Percentiles rank a stretch among this genome's conserved stretches.
phyloP scores from a whole-genome alignment of 1,139 yeast species.

The Debaryomyces sp. region DNA sequence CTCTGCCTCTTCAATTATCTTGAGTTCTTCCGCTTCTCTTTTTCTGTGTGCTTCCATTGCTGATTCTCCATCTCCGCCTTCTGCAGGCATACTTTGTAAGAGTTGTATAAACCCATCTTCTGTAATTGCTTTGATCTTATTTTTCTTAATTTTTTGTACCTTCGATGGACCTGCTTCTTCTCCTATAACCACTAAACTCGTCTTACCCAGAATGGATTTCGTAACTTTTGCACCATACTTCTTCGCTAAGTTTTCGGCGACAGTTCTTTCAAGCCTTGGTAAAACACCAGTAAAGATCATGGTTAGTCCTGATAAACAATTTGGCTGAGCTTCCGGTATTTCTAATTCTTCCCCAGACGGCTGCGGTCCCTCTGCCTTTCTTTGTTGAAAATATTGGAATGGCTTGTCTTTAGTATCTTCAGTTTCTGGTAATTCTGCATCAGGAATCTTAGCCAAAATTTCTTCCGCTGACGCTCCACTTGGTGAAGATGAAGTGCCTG shows the following conservation, averaged over 20 bases:
- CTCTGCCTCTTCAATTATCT: conserved; percentile 52
- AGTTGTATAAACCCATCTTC: conserved; percentile 85
- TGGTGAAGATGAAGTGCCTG: conserved; percentile 8
- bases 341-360: conserved; percentile 32
- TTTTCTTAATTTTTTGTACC: conserved; percentile 72
- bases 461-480: conserved; percentile 49
- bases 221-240: conserved; percentile 92
- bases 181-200: conserved; percentile 89
- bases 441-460: conserved; percentile 62
- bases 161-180: conserved; percentile 98
- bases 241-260: conserved; percentile 76
- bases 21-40: conserved; percentile 65
- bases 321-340: conserved; percentile 76
- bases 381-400: conserved; percentile 58
- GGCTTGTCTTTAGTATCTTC: conserved; percentile 46
- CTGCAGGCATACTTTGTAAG: conserved; percentile 80
- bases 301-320: conserved; percentile 83
- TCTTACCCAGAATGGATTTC: conserved; percentile 80
- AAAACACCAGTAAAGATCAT: conserved; percentile 92
- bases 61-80: conserved; percentile 81
- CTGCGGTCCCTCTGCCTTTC: conserved; percentile 35
- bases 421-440: conserved; percentile 65
- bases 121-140: conserved; percentile 77
- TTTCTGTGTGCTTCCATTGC: conserved; percentile 76
- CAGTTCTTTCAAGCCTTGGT: conserved; percentile 77